phyloP scores from a whole-genome alignment of 148 eudicot species.

The Spergularia bocconei region DNA sequence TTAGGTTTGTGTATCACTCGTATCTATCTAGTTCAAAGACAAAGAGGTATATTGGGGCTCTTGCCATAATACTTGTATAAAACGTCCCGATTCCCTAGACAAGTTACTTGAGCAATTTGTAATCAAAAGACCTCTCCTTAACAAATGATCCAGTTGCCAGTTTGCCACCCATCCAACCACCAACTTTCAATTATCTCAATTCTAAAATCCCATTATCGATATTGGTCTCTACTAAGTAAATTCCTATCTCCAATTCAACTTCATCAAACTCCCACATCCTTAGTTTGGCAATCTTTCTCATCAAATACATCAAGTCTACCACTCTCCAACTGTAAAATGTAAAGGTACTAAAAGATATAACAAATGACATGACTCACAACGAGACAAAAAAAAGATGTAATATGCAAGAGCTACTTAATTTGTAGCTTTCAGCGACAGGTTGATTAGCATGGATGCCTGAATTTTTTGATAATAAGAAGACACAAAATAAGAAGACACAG shows the following conservation, averaged over 20 bases:
- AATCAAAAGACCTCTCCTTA: too few species aligned
- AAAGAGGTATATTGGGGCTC: too few species aligned
- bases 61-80: too few species aligned
- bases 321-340: neutral
- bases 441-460: neutral
- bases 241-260: neutral
- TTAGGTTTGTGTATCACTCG: neutral
- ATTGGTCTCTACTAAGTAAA: neutral
- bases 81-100: too few species aligned
- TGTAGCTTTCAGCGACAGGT: neutral
- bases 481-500: neutral
- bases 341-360: neutral
- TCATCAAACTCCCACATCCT: neutral
- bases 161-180: too few species aligned
- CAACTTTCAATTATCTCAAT: too few species aligned
- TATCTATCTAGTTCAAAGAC: neutral
- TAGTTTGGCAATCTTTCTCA: neutral
- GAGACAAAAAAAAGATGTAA: too few species aligned
- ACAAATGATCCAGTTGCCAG: too few species aligned
- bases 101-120: too few species aligned
- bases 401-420: neutral
- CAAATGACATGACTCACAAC: neutral
- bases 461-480: neutral
- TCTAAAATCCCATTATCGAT: neutral
- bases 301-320: neutral